Evolutionary conservation across 1,284 basidiomycete species (phyloP), one percentile per base, ranked within the genome.

Genomic region (Amylostereum areolatum): DNA sequence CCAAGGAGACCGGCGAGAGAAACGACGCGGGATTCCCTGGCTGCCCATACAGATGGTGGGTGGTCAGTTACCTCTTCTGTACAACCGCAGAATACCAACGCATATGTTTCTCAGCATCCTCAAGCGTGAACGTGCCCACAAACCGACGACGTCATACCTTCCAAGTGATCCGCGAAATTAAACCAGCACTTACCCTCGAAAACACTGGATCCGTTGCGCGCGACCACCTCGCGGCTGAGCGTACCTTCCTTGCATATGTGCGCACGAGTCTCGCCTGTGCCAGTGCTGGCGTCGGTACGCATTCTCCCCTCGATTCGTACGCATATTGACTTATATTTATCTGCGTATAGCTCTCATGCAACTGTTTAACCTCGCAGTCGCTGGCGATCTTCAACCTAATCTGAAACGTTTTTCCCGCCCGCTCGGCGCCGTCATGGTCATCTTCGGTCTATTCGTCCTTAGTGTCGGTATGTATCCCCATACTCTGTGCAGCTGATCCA

Each of bases 381-480:
- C 62, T 39, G 48, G 63, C 10, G 53, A 62, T 1, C 55, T 63
- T 3, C 32, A 7, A n/a, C 4, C 18, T 3, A 30, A 36, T 2
- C n/a, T 77, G 27, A 64, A 71, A 42, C 57, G 57, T 10, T 79
- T 70, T 57, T 75, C 79, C 36, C 71, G 75, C 2, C 79, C 81
- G 1, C 62, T 85, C 2, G 81, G 82, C 4, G 75, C 78, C 5
- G 63, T 66, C 1, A 69, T 76, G 33, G 71, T 85, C 35, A 51
- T 67, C n/a, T 56, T 80, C 43, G 81, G 78, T 1, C 54, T 83
- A 8, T 54, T 68, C 5, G 74, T 81, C 11, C 70, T 84, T 5
- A 43, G 66, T 8, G 66, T 81, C 32, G 78, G 78, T 80, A 48
- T 42, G 73, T 58, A 10, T 30, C 45, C 27, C 18, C 12, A 30